A percentile compares a stretch with the other conserved stretches of the same genome.
These are phyloP conservation scores for Phytophthora megakarya DNA, from an alignment of 352 stramenopile genomes.

Conservation along the genomic window DNA sequence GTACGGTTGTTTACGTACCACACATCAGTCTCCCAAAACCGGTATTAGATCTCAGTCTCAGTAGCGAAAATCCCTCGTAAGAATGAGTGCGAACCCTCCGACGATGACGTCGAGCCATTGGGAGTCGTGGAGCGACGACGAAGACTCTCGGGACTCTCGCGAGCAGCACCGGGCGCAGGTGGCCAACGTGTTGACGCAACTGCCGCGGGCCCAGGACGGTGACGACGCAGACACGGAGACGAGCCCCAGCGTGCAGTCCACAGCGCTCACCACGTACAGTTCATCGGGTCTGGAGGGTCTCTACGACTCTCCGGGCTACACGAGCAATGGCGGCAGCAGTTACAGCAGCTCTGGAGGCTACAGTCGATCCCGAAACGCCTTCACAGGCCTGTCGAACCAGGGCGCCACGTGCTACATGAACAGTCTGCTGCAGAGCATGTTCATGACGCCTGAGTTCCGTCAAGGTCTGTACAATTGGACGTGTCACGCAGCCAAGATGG, in stretches of 20 bases:
- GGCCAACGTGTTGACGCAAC: constrained; percentile 36
- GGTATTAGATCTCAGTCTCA: constrained; percentile 33
- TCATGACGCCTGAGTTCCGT: constrained; percentile 89
- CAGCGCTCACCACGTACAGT: constrained; percentile 52
- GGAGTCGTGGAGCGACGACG: constrained; percentile 36
- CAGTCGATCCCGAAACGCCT: constrained; percentile 41
- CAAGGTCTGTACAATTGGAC: constrained; percentile 80
- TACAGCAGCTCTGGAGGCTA: constrained; percentile 33
- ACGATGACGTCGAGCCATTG: neutral
- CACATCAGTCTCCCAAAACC: constrained; percentile 16
- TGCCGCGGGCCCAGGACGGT: constrained; percentile 31
- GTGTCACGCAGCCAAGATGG: constrained; percentile 18
- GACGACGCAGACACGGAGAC: constrained; percentile 12
- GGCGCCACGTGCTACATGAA: constrained; percentile 96
- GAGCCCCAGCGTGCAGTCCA: constrained; percentile 42
- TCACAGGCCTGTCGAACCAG: constrained; percentile 89
- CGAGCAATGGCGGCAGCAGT: constrained; percentile 36
- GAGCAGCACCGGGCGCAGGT: constrained; percentile 40
- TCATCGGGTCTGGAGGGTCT: constrained; percentile 52
- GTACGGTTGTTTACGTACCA: constrained; percentile 14
- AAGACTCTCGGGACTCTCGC: constrained; percentile 16
- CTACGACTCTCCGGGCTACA: constrained; percentile 55
- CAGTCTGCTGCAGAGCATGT: constrained; percentile 92
- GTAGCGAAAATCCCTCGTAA: constrained; percentile 15
- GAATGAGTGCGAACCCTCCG: constrained; percentile 14